phyloP scores from a whole-genome alignment of 352 stramenopile species.

The Globisporangium radiosum region DNA sequence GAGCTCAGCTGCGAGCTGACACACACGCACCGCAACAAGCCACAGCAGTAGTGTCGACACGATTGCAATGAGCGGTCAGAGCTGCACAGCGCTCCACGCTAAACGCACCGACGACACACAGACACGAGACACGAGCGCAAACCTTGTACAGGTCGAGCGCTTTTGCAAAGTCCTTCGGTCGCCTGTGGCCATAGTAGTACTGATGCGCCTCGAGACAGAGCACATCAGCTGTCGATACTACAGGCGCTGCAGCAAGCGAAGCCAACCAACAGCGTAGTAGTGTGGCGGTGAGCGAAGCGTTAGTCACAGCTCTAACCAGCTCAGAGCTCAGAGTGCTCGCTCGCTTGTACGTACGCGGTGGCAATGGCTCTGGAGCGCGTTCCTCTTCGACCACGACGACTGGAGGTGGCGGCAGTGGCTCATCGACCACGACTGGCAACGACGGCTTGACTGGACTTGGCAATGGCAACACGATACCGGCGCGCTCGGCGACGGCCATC shows the following conservation, averaged over 20 bases:
- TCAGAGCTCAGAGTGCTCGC: no score
- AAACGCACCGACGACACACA: no score
- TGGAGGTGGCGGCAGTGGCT: slow-evolving; percentile 2
- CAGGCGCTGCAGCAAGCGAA: background rate
- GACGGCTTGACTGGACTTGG: slow-evolving; percentile 27
- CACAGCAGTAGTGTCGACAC: background rate
- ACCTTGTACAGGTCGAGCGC: slow-evolving; percentile 57
- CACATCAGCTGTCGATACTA: slow-evolving; percentile 10
- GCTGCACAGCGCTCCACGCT: no score
- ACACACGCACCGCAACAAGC: no score
- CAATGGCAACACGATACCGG: slow-evolving; percentile 40
- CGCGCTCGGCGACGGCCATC: slow-evolving; percentile 53
- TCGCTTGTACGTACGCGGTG: background rate
- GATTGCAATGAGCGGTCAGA: background rate
- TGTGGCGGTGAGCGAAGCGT: no score
- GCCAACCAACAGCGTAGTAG: no score
- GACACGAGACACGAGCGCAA: background rate
- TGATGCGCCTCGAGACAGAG: slow-evolving; percentile 60
- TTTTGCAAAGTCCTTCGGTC: slow-evolving; percentile 25
- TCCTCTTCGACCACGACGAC: background rate
- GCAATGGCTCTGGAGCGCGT: background rate
- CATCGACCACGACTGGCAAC: slow-evolving; percentile 5
- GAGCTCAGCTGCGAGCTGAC: slow-evolving; percentile 44
- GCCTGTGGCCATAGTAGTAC: slow-evolving; percentile 56
- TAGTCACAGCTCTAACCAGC: no score